phyloP scores from a whole-genome alignment of 2,329 filamentous ascomycete species.

The Colletotrichum liaoningense region DNA sequence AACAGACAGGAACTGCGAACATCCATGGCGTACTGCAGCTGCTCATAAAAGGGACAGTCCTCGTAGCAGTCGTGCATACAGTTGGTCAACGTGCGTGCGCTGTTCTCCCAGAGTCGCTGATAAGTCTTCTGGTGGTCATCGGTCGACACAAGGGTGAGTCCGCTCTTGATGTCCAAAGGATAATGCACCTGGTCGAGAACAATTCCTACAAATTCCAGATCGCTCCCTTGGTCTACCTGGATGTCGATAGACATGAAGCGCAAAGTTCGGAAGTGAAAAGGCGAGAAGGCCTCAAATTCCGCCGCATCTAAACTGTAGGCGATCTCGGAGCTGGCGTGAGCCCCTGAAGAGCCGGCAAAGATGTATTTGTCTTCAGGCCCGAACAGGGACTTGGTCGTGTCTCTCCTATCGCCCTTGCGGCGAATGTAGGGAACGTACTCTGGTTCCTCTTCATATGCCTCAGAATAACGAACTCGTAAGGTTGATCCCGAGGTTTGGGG shows the following conservation, averaged over 20 bases:
- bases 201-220: not conserved
- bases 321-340: not conserved
- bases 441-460: constrained; percentile 19
- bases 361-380: constrained; percentile 11
- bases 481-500: not conserved
- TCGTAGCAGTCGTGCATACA: constrained; percentile 47
- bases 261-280: constrained; percentile 38
- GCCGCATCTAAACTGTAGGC: not conserved
- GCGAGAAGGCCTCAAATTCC: constrained; percentile 20
- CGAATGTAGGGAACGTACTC: not conserved
- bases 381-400: not conserved
- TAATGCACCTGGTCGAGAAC: not conserved
- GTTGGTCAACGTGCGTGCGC: constrained; percentile 39
- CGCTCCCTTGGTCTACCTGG: not conserved
- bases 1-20: constrained; percentile 43
- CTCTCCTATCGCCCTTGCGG: constrained; percentile 5
- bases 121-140: not conserved
- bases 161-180: not conserved
- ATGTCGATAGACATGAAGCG: constrained; percentile 32
- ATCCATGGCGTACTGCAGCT: constrained; percentile 46
- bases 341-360: not conserved
- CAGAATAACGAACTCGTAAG: constrained; percentile 9
- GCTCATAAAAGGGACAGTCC: constrained; percentile 50
- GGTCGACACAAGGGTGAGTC: not conserved
- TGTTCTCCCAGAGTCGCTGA: constrained; percentile 39